These are phyloP conservation scores for Phytophthora cajani DNA, from an alignment of 352 stramenopile species.

Conservation along the genomic window DNA sequence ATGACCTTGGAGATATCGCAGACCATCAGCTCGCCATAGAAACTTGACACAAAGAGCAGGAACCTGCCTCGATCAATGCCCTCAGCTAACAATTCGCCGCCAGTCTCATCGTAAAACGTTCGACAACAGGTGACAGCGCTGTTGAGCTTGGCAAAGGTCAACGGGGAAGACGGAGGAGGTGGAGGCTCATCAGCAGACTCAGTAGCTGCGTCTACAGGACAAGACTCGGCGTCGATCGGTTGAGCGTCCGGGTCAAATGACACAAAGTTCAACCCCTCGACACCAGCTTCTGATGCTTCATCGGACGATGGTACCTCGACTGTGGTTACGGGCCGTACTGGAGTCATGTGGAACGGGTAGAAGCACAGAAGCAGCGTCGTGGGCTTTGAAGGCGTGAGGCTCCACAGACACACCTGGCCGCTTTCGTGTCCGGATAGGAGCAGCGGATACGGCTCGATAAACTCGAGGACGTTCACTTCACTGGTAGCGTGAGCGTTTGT, in stretches of 20 bases:
- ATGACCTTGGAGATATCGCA: conserved; percentile 67
- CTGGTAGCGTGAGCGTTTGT: conserved; percentile 19
- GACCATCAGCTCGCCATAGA: conserved; percentile 56
- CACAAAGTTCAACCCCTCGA: background rate
- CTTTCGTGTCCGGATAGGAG: conserved; percentile 78
- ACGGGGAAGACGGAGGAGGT: conserved; percentile 18
- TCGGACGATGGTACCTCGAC: conserved; percentile 3
- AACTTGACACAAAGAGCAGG: conserved; percentile 46
- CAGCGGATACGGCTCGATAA: conserved; percentile 79
- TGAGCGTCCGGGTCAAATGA: background rate
- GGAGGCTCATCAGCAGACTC: background rate
- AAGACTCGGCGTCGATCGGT: background rate
- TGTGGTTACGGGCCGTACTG: conserved; percentile 9
- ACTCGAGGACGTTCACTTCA: conserved; percentile 74
- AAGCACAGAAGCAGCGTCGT: conserved; percentile 54
- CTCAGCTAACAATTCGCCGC: conserved; percentile 56
- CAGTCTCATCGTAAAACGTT: conserved; percentile 69
- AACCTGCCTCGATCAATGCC: conserved; percentile 58
- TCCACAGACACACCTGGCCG: conserved; percentile 66
- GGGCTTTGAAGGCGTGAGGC: conserved; percentile 53
- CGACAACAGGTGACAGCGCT: conserved; percentile 55
- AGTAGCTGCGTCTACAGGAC: background rate
- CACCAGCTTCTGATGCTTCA: conserved; percentile 11
- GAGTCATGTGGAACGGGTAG: conserved; percentile 40
- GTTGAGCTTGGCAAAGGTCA: conserved; percentile 31